A percentile compares a stretch with the other conserved stretches of the same genome.
Evolutionary conservation across 2,329 filamentous ascomycete species (phyloP).

Genomic region (Colletotrichum viniferum): DNA sequence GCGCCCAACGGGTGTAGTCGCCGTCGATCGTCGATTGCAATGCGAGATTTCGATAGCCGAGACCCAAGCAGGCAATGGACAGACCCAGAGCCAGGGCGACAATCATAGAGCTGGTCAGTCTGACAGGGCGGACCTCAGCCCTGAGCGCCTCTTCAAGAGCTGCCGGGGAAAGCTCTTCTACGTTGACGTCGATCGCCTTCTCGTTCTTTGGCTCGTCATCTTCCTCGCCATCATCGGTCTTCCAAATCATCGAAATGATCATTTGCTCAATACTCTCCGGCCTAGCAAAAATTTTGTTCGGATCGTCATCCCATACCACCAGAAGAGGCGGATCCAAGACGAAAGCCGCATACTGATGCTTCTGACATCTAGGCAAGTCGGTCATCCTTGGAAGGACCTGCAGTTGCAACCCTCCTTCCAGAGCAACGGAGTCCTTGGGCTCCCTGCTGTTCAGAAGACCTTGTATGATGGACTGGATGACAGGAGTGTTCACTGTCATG

Average conservation of each 20-base stretch:
- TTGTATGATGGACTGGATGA: constrained; percentile 64
- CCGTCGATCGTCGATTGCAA: too few relatives aligned
- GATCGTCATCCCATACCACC: constrained; percentile 69
- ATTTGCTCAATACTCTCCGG: constrained; percentile 55
- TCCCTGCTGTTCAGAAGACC: constrained; percentile 43
- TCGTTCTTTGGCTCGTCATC: constrained; percentile 46
- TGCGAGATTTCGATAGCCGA: constrained; percentile 38
- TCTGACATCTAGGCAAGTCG: constrained; percentile 62
- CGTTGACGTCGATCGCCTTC: constrained; percentile 38
- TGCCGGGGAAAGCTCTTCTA: constrained; percentile 46
- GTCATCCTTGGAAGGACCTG: constrained; percentile 65
- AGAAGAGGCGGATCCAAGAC: constrained; percentile 61
- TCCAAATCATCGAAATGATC: constrained; percentile 64
- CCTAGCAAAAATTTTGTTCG: constrained; percentile 57
- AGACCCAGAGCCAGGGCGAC: constrained; percentile 58
- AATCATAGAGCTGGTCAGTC: constrained; percentile 60
- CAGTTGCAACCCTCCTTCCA: constrained; percentile 61
- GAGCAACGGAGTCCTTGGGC: constrained; percentile 56
- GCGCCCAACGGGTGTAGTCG: too few relatives aligned
- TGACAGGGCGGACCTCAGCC: constrained; percentile 49
- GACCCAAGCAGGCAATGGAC: constrained; percentile 55
- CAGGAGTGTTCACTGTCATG: constrained; percentile 70
- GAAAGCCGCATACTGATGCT: constrained; percentile 71
- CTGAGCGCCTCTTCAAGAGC: constrained; percentile 42
- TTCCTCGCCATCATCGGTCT: constrained; percentile 34